phyloP scores from a whole-genome alignment of 441 rosid genomes.

The Croton laevigatus region DNA sequence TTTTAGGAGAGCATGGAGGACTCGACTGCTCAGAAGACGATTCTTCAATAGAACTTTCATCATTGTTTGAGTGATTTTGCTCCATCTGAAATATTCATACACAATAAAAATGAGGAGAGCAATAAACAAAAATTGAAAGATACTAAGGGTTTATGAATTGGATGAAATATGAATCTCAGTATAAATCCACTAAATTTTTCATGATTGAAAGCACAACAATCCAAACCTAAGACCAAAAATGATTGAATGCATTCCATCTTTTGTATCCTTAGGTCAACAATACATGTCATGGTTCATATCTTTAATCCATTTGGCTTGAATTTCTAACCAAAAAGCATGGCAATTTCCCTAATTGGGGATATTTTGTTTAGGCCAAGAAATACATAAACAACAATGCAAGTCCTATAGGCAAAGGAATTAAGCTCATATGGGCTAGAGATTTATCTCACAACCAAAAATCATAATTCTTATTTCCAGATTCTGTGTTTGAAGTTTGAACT shows the following conservation, averaged over 20 bases:
- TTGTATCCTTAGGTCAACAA: not conserved
- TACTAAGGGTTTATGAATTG: not conserved
- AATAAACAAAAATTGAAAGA: slow-evolving; percentile 9
- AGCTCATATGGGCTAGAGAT: not conserved
- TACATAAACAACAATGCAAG: slow-evolving; percentile 1
- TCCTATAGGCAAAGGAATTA: not conserved
- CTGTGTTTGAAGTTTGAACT: slow-evolving; percentile 1
- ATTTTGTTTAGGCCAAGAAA: not conserved
- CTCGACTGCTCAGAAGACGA: slow-evolving; percentile 29
- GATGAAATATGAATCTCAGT: not conserved
- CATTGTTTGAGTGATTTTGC: slow-evolving; percentile 30
- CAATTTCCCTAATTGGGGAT: not conserved
- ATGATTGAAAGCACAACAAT: not conserved
- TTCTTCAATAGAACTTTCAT: slow-evolving; percentile 35
- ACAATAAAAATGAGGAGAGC: not conserved
- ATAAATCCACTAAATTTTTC: not conserved
- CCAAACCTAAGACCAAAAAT: not conserved
- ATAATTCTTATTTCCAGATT: not conserved
- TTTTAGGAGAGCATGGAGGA: slow-evolving; percentile 35
- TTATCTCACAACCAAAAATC: not conserved
- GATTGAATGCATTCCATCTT: not conserved
- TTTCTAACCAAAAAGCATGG: slow-evolving; percentile 3
- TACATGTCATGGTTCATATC: not conserved
- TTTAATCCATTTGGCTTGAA: not conserved
- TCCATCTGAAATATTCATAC: slow-evolving; percentile 35